Conservation (phyloP, 805 yeast species). For the Wilhelminamyces savonicus region DNA sequence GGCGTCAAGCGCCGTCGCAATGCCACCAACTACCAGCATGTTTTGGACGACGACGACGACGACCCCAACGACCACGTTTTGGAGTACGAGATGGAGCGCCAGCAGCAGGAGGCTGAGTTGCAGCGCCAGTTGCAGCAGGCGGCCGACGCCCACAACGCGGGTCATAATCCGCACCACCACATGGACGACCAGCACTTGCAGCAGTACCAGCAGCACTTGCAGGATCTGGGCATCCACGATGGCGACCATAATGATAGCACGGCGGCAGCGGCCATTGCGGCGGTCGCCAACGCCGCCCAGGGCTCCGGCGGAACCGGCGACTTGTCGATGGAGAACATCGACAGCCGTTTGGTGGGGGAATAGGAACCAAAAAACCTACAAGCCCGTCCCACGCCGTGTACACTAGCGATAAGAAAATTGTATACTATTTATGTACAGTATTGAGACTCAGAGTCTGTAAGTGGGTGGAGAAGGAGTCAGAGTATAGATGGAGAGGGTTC, state of each 20-base stretch:
- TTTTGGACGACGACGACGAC: conserved; percentile 15
- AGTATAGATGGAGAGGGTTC: too few species aligned
- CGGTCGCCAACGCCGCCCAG: conserved; percentile 29
- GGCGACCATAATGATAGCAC: conserved; percentile 11
- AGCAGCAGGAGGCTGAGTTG: conserved; percentile 13
- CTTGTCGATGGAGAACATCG: conserved; percentile 39
- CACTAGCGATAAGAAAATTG: too few species aligned
- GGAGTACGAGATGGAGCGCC: conserved; percentile 14
- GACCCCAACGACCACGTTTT: conserved; percentile 14
- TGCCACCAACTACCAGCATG: conserved; percentile 11
- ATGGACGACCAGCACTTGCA: conserved; percentile 20
- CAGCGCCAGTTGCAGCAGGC: conserved; percentile 15
- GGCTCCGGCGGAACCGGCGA: conserved; percentile 21
- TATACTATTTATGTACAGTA: too few species aligned
- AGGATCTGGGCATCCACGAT: conserved; percentile 19
- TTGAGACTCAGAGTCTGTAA: too few species aligned
- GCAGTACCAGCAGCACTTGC: conserved; percentile 21
- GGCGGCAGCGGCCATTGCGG: conserved; percentile 38
- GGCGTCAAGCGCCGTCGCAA: conserved; percentile 8
- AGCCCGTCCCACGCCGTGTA: too few species aligned
- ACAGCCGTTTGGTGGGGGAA: conserved; percentile 39
- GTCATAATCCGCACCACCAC: conserved; percentile 14
- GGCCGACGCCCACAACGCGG: conserved; percentile 5
- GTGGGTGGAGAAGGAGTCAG: too few species aligned
- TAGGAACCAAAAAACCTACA: too few species aligned